phyloP scores from a whole-genome alignment of 1,139 yeast species.

The Yamadazyma atmosphaerica region DNA sequence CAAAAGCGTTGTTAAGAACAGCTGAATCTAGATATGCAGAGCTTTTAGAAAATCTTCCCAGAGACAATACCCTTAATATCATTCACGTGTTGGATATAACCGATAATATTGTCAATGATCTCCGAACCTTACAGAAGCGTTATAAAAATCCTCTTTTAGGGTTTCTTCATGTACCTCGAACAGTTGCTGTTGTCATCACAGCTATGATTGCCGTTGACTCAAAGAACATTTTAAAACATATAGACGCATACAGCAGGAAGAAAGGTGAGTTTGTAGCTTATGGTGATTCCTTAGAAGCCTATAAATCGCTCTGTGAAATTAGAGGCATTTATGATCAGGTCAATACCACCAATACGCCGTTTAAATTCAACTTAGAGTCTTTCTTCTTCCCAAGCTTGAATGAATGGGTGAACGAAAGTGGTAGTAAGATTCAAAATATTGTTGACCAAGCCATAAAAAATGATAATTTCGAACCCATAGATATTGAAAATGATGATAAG shows the following conservation, averaged over 20 bases:
- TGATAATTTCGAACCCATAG: conserved; percentile 59
- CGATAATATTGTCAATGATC: conserved; percentile 52
- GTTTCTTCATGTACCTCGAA: conserved; percentile 52
- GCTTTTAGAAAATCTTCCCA: conserved; percentile 57
- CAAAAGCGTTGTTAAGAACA: conserved; percentile 48
- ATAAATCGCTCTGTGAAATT: conserved; percentile 55
- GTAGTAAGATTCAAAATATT: conserved; percentile 48
- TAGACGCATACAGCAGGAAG: conserved; percentile 44
- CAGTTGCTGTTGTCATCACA: conserved; percentile 57
- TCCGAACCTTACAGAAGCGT: conserved; percentile 55
- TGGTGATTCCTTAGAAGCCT: conserved; percentile 63
- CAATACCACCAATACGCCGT: conserved; percentile 28
- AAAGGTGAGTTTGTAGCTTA: conserved; percentile 45
- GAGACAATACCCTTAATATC: conserved; percentile 59
- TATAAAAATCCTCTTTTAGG: conserved; percentile 66
- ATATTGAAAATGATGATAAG: conserved; percentile 38
- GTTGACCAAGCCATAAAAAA: conserved; percentile 54
- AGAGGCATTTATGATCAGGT: conserved; percentile 58
- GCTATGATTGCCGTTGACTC: conserved; percentile 67
- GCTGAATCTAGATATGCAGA: conserved; percentile 64
- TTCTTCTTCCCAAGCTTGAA: conserved; percentile 60
- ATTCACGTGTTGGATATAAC: conserved; percentile 62
- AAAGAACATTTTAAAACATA: conserved; percentile 57
- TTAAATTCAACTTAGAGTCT: conserved; percentile 59
- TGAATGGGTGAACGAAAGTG: conserved; percentile 57